A percentile compares a stretch with the other conserved stretches of the same genome.
These are phyloP conservation scores for Emmonsiellopsis sp. DNA, from an alignment of 2,329 filamentous ascomycete genomes.

Conservation along the genomic window DNA sequence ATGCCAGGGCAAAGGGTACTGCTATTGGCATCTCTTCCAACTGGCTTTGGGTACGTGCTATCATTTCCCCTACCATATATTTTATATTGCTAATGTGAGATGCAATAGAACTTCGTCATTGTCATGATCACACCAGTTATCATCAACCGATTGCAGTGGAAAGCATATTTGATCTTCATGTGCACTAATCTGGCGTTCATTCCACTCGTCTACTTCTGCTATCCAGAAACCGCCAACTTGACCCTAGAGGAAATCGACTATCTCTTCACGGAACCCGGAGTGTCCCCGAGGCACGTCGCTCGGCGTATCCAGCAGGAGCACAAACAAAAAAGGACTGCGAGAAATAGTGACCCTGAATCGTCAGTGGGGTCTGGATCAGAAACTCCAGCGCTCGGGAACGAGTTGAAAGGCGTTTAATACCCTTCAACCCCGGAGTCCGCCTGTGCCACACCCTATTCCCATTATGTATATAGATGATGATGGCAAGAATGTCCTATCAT, in stretches of 20 bases:
- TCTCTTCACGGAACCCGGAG: slow-evolving; percentile 22
- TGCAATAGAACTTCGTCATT: slow-evolving; percentile 35
- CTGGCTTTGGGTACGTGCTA: slow-evolving; percentile 33
- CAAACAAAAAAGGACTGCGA: slow-evolving; percentile 3
- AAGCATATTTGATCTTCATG: slow-evolving; percentile 29
- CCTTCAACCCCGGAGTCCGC: no score
- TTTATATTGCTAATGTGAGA: slow-evolving; percentile 3
- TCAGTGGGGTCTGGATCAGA: background rate
- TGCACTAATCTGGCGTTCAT: slow-evolving; percentile 24
- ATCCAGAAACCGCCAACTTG: slow-evolving; percentile 35
- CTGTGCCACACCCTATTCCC: no score
- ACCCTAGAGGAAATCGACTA: slow-evolving; percentile 37
- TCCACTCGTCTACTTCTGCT: slow-evolving; percentile 39
- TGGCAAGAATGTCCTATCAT: no score
- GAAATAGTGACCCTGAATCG: slow-evolving; percentile 1
- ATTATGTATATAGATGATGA: no score
- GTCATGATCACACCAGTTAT: slow-evolving; percentile 27
- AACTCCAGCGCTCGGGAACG: no score
- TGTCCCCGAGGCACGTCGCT: slow-evolving; percentile 4
- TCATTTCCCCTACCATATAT: background rate
- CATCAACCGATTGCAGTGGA: slow-evolving; percentile 24
- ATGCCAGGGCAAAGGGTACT: slow-evolving; percentile 41
- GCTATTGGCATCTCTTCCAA: slow-evolving; percentile 41
- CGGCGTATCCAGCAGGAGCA: slow-evolving; percentile 6
- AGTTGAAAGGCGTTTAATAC: no score